Conservation (phyloP, 2,329 filamentous ascomycete species). For the Juglanconis sp. region DNA sequence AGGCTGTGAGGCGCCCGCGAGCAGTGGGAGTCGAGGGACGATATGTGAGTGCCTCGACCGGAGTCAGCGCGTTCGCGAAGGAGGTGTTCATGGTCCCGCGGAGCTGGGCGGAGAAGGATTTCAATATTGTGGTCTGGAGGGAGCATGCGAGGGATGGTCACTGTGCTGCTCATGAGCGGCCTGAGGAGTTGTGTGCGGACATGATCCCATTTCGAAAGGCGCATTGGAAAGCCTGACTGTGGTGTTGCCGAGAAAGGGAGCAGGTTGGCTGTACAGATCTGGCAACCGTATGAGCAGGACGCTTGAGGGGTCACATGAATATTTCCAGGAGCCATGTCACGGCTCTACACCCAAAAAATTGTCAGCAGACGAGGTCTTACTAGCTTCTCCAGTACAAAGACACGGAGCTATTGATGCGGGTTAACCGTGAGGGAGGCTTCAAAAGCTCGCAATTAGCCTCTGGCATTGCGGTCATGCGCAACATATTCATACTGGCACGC, state of each 20-base stretch:
- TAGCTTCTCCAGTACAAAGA: no score
- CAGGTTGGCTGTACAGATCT: not conserved
- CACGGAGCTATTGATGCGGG: no score
- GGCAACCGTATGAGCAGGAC: no score
- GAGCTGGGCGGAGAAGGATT: not conserved
- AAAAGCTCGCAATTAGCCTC: no score
- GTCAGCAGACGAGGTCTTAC: no score
- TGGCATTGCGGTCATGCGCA: no score
- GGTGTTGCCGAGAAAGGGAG: not conserved
- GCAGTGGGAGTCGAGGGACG: not conserved
- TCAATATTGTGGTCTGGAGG: not conserved
- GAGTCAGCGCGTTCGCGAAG: not conserved
- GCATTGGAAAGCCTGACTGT: not conserved
- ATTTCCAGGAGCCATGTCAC: no score
- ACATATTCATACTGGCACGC: no score
- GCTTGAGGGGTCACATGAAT: no score
- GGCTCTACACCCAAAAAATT: no score
- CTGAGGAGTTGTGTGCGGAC: not conserved
- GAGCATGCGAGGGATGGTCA: not conserved
- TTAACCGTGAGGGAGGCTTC: no score
- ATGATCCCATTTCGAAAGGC: not conserved
- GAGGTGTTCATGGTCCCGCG: not conserved
- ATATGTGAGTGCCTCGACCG: not conserved
- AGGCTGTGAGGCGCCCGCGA: conserved; percentile 29
- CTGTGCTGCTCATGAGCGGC: not conserved